Evolutionary conservation across 306 rosid genomes (phyloP).

Genomic region (Erythrophleum fordii): DNA sequence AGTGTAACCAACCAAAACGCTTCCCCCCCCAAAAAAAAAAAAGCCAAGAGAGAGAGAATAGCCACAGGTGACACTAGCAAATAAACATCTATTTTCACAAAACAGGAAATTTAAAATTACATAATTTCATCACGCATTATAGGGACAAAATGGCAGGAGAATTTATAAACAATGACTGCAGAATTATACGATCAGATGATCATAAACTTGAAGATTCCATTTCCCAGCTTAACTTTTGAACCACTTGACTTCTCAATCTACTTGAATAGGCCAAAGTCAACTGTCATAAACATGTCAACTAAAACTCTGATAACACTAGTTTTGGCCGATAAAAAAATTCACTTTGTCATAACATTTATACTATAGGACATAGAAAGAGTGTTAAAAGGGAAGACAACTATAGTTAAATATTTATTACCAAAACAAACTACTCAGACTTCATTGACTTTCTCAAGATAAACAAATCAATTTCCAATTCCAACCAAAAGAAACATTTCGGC

Average conservation of each 20-base stretch:
- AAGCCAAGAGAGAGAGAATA: background rate
- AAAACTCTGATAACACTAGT: background rate
- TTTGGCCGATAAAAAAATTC: background rate
- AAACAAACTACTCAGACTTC: conserved; percentile 25
- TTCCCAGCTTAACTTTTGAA: background rate
- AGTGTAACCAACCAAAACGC: background rate
- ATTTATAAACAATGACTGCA: background rate
- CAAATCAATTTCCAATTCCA: background rate
- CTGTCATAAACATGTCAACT: background rate
- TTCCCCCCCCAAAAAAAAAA: background rate
- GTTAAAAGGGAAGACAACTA: background rate
- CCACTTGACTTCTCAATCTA: background rate
- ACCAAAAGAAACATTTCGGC: background rate
- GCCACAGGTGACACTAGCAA: background rate
- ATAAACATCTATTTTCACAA: background rate
- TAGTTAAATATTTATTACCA: background rate
- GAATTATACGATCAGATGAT: background rate
- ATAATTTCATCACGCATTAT: background rate
- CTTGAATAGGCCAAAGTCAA: background rate
- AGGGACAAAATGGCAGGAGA: background rate
- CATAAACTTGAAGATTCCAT: background rate
- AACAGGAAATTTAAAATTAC: background rate
- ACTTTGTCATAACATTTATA: background rate
- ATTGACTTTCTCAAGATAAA: background rate
- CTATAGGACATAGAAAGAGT: background rate